Conservation (phyloP, 805 yeast genomes). For the Yamadazyma philogaea region DNA sequence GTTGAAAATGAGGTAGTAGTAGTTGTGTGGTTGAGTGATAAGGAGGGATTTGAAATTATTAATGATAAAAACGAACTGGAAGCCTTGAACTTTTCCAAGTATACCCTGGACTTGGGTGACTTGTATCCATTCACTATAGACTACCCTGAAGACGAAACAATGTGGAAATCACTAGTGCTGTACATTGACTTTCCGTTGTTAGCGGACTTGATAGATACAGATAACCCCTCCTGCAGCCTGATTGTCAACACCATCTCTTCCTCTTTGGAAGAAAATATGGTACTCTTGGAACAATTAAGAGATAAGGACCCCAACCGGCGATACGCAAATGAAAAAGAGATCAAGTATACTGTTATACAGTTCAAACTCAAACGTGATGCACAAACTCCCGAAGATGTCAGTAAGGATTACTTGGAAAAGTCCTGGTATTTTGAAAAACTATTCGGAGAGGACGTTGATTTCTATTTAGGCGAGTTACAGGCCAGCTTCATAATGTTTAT, state of each 20-base stretch:
- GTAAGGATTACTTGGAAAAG: slow-evolving; percentile 55
- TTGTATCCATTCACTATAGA: slow-evolving; percentile 33
- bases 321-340: slow-evolving; percentile 20
- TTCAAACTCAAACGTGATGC: slow-evolving; percentile 32
- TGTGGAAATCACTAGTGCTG: slow-evolving; percentile 14
- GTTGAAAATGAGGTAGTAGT: slow-evolving; percentile 31
- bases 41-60: slow-evolving; percentile 17
- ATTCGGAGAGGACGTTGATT: slow-evolving; percentile 25
- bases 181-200: slow-evolving; percentile 25
- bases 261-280: slow-evolving; percentile 47
- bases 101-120: slow-evolving; percentile 24
- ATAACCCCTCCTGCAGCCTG: slow-evolving; percentile 4
- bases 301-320: slow-evolving; percentile 9
- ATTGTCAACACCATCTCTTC: slow-evolving; percentile 47
- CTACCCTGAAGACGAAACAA: slow-evolving; percentile 28
- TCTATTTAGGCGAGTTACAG: slow-evolving; percentile 53
- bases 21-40: slow-evolving; percentile 33
- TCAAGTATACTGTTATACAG: slow-evolving; percentile 43
- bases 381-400: slow-evolving; percentile 32
- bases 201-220: slow-evolving; percentile 15
- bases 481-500: slow-evolving; percentile 47
- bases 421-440: slow-evolving; percentile 52
- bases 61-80: slow-evolving; percentile 21
- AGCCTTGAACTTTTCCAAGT: slow-evolving; percentile 26
- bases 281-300: slow-evolving; percentile 34